Conservation (phyloP, 2,329 filamentous ascomycete genomes). For the Botrytis porri region DNA sequence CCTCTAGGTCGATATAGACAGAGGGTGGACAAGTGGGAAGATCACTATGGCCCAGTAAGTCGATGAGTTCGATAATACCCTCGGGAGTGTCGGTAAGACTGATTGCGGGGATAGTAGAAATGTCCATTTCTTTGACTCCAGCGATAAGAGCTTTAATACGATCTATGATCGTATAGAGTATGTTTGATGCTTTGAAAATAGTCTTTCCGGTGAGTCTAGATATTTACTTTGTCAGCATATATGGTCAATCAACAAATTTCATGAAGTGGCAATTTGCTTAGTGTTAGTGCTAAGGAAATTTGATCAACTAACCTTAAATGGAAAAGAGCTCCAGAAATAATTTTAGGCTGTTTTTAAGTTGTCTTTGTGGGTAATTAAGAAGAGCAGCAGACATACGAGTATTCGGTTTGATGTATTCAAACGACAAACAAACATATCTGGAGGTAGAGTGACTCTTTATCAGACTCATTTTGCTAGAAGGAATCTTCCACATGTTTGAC, state of each 20-base stretch:
- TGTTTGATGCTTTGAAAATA: not conserved
- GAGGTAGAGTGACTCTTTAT: not conserved
- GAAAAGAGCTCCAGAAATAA: not conserved
- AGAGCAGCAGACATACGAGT: not conserved
- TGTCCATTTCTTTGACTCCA: not conserved
- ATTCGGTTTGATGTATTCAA: not conserved
- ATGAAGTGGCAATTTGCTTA: not conserved
- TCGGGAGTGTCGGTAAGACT: conserved; percentile 6
- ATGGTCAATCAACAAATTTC: not conserved
- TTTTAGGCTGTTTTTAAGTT: not conserved
- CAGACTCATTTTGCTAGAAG: not conserved
- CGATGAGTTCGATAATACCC: conserved; percentile 12
- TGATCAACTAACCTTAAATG: not conserved
- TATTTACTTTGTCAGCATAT: not conserved
- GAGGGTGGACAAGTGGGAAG: conserved; percentile 34
- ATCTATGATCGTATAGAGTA: not conserved
- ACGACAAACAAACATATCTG: not conserved
- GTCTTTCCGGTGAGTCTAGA: not conserved
- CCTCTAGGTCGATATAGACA: conserved; percentile 47
- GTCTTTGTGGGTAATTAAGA: not conserved
- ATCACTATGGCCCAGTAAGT: conserved; percentile 6
- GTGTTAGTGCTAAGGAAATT: not conserved
- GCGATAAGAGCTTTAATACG: not conserved
- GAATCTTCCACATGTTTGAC: not conserved
- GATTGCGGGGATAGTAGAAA: not conserved